Evolutionary conservation across 306 rosid genomes (phyloP).

Genomic region (Castanopsis chinensis): DNA sequence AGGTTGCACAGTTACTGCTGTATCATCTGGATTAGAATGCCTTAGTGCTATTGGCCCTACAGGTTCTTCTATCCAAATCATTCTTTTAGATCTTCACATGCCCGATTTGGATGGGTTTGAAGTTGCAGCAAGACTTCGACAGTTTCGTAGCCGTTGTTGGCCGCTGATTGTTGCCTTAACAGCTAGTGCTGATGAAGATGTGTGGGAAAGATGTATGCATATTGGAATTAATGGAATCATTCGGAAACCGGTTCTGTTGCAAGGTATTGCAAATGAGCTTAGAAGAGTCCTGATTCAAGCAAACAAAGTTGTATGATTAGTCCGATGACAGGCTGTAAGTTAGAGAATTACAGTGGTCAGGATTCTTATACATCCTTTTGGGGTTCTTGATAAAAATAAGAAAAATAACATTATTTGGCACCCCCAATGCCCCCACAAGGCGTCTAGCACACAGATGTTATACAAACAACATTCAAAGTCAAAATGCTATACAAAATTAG

Average conservation of each 20-base stretch:
- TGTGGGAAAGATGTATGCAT: constrained; percentile 84
- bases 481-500: constrained; percentile 55
- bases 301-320: constrained; percentile 48
- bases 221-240: constrained; percentile 79
- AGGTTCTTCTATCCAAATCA: constrained; percentile 62
- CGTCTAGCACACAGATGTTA: constrained; percentile 40
- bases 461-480: constrained; percentile 48
- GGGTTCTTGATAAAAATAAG: constrained; percentile 39
- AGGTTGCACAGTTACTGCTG: constrained; percentile 76
- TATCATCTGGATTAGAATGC: constrained; percentile 87
- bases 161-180: constrained; percentile 79
- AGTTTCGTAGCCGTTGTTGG: constrained; percentile 74
- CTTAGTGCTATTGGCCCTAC: constrained; percentile 59
- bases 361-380: constrained; percentile 19
- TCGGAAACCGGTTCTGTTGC: constrained; percentile 77
- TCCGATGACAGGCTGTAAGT: constrained; percentile 37
- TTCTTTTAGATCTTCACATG: constrained; percentile 86
- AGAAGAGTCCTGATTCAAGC: constrained; percentile 71
- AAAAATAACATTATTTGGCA: constrained; percentile 32
- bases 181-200: constrained; percentile 64
- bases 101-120: constrained; percentile 82
- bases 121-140: constrained; percentile 72
- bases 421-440: constrained; percentile 17
- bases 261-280: constrained; percentile 79
- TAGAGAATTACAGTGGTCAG: constrained; percentile 11